Evolutionary conservation across 306 rosid genomes (phyloP).

Genomic region (Phaseolus lunatus): DNA sequence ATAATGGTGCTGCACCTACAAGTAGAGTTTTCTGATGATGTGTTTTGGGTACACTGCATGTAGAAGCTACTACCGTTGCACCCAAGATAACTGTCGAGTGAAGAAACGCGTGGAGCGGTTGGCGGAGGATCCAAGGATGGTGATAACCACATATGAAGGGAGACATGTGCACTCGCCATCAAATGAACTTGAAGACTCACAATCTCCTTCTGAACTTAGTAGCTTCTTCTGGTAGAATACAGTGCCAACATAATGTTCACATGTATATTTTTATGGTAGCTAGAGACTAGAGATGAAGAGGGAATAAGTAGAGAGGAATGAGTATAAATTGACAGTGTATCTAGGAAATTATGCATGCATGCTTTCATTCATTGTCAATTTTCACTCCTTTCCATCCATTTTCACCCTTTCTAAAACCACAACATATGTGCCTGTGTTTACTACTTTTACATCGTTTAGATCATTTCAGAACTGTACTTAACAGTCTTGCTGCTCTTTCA

Average conservation of each 20-base stretch:
- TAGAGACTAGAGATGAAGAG: conserved; percentile 28
- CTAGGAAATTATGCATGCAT: conserved; percentile 18
- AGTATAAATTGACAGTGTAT: conserved; percentile 39
- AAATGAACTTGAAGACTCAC: conserved; percentile 76
- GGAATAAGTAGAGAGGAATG: conserved; percentile 17
- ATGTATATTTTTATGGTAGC: conserved; percentile 33
- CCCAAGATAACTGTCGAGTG: conserved; percentile 89
- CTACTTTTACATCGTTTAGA: background rate
- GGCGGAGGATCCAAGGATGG: conserved; percentile 98
- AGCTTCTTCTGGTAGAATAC: conserved; percentile 79
- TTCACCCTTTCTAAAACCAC: conserved; percentile 19
- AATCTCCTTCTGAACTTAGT: conserved; percentile 64
- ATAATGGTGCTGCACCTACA: background rate
- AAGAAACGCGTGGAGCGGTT: conserved; percentile 94
- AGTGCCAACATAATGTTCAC: background rate
- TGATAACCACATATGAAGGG: conserved; percentile 96
- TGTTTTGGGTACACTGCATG: conserved; percentile 31
- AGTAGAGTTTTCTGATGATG: background rate
- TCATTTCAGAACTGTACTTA: background rate
- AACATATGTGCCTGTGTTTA: background rate
- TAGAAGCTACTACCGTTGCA: conserved; percentile 97
- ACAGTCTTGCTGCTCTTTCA: conserved; percentile 14
- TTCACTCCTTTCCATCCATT: conserved; percentile 29
- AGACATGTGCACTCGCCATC: conserved; percentile 92
- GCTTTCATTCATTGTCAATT: conserved; percentile 31